Evolutionary conservation across 1,284 basidiomycete species (phyloP).

Genomic region (Amylostereum chailletii): DNA sequence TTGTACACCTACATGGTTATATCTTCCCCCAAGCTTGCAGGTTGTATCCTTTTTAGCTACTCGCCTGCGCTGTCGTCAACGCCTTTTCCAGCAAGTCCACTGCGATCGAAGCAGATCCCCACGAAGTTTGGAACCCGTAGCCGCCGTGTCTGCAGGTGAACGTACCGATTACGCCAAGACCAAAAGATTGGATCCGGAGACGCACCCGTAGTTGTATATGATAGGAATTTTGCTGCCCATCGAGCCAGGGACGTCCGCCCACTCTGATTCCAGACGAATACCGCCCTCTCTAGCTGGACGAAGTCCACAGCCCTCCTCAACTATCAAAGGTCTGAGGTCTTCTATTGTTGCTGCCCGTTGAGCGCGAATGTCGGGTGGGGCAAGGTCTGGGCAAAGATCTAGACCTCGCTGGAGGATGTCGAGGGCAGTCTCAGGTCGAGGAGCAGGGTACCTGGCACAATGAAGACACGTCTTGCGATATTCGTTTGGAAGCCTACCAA

Average conservation of each 20-base stretch:
- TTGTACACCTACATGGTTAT: background rate
- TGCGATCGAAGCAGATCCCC: conserved; percentile 37
- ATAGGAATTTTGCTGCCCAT: conserved; percentile 22
- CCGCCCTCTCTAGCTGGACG: conserved; percentile 40
- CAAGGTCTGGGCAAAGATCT: conserved; percentile 57
- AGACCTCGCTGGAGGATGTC: conserved; percentile 54
- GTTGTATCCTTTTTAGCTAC: no score
- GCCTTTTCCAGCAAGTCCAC: conserved; percentile 45
- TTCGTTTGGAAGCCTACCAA: conserved; percentile 34
- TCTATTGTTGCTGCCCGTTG: conserved; percentile 44
- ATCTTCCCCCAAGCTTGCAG: background rate
- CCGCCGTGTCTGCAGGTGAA: conserved; percentile 29
- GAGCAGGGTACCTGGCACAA: conserved; percentile 37
- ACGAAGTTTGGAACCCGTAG: conserved; percentile 36
- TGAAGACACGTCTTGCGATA: conserved; percentile 6
- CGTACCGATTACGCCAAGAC: conserved; percentile 3
- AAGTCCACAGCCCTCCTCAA: conserved; percentile 60
- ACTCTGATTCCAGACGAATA: conserved; percentile 31
- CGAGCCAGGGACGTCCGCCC: conserved; percentile 14
- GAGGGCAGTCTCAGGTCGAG: conserved; percentile 50
- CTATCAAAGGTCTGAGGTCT: conserved; percentile 51
- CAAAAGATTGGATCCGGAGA: conserved; percentile 7
- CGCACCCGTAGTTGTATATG: conserved; percentile 40
- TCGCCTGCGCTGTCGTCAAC: conserved; percentile 10
- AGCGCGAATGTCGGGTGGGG: conserved; percentile 45